Evolutionary conservation across 176 grass and related monocot genomes (phyloP).

Genomic region (Stipa capillata): DNA sequence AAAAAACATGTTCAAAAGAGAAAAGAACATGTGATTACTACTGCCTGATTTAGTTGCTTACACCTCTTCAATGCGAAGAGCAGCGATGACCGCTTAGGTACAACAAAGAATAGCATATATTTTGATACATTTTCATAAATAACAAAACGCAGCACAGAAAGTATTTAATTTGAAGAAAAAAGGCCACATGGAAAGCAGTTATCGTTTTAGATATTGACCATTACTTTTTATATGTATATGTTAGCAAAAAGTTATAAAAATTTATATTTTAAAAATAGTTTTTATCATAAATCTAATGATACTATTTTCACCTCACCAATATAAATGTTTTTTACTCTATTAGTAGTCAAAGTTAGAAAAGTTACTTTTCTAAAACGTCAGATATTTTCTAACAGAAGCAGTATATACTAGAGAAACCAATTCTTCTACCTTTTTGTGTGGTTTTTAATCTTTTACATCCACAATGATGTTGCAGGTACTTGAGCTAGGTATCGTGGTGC

Average conservation of each 20-base stretch:
- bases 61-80: neutral
- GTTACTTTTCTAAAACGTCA: no score
- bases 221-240: no score
- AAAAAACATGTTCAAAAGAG: no score
- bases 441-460: neutral
- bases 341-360: no score
- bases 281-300: no score
- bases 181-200: no score
- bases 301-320: no score
- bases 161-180: neutral
- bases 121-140: neutral
- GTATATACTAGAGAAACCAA: neutral
- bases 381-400: neutral
- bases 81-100: neutral
- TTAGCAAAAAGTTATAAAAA: no score
- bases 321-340: no score
- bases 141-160: neutral
- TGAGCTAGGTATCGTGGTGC: constrained; percentile 73
- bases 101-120: neutral
- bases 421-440: neutral
- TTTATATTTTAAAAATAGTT: no score
- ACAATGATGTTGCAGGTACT: constrained; percentile 24
- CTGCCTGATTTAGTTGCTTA: neutral
- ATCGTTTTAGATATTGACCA: no score
- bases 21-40: no score